Conservation (phyloP, 805 yeast species). For the Teunomyces kruisii region DNA sequence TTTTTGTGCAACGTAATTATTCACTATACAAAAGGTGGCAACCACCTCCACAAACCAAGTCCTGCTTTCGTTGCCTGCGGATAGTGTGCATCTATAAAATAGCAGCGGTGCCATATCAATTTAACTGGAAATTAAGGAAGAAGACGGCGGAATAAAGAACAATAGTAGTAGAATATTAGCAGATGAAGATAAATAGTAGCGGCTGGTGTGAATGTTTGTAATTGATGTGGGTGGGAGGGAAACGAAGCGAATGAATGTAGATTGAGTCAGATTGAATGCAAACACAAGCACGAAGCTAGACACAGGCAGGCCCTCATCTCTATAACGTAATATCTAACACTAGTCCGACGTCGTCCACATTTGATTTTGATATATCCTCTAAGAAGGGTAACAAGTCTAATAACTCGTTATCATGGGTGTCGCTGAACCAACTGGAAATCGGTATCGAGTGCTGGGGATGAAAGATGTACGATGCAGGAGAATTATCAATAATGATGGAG, state of each 20-base stretch:
- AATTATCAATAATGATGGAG: slow-evolving; percentile 88
- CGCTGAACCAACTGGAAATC: slow-evolving; percentile 97
- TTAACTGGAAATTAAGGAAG: neutral
- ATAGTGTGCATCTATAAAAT: slow-evolving; percentile 3
- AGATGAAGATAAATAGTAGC: neutral
- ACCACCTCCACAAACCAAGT: slow-evolving; percentile 3
- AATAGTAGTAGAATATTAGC: neutral
- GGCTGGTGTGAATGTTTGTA: neutral
- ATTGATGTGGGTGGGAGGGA: neutral
- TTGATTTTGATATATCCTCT: slow-evolving; percentile 71
- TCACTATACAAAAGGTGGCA: slow-evolving; percentile 3
- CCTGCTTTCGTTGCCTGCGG: slow-evolving; percentile 5
- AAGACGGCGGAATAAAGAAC: neutral
- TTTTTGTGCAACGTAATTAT: slow-evolving; percentile 1
- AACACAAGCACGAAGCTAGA: neutral
- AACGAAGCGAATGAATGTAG: neutral
- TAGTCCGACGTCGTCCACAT: slow-evolving; percentile 80
- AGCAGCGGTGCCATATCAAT: neutral
- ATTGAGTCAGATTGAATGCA: neutral
- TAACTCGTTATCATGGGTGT: slow-evolving; percentile 94
- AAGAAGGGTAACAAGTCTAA: slow-evolving; percentile 87
- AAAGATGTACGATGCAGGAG: slow-evolving; percentile 97
- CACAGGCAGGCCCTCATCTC: neutral
- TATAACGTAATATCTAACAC: slow-evolving; percentile 75
- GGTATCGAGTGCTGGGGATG: slow-evolving; percentile 99